Conservation (phyloP, 352 stramenopile genomes). For the Plasmopara viticola region DNA sequence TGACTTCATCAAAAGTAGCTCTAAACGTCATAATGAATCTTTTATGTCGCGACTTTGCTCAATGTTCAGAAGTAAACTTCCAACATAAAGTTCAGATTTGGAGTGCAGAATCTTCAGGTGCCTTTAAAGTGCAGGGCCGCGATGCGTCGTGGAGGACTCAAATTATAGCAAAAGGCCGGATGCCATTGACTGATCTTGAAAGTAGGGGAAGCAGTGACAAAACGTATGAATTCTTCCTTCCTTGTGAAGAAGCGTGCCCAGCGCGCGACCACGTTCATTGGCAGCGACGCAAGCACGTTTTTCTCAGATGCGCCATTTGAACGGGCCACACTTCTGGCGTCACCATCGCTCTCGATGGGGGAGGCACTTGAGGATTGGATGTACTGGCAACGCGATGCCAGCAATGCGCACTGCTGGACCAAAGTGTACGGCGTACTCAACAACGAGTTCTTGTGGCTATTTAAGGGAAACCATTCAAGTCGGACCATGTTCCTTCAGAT, state of each 20-base stretch:
- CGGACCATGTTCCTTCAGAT: constrained; percentile 69
- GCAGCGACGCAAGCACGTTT: constrained; percentile 28
- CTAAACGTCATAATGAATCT: not conserved
- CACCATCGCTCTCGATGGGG: constrained; percentile 24
- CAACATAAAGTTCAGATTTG: constrained; percentile 11
- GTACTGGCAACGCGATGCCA: constrained; percentile 76
- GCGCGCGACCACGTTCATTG: constrained; percentile 27
- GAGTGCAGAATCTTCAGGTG: constrained; percentile 12
- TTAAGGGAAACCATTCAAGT: constrained; percentile 53
- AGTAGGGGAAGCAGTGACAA: constrained; percentile 2
- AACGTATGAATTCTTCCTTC: constrained; percentile 10
- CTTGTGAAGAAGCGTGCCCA: constrained; percentile 21
- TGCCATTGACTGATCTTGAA: not conserved
- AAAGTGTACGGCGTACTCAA: constrained; percentile 76
- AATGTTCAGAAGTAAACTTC: not conserved
- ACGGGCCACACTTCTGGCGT: constrained; percentile 41
- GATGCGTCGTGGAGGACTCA: constrained; percentile 1
- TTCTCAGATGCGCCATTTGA: constrained; percentile 29
- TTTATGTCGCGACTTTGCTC: not conserved
- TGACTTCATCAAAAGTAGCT: not conserved
- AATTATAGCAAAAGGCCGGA: not conserved
- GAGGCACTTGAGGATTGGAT: constrained; percentile 69
- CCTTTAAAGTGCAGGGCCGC: constrained; percentile 9
- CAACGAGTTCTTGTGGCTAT: constrained; percentile 78
- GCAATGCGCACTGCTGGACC: constrained; percentile 66